Percentiles rank a stretch among this genome's conserved stretches.
Conservation (phyloP, 2,329 filamentous ascomycete species). For the Nothophoma quercina region DNA sequence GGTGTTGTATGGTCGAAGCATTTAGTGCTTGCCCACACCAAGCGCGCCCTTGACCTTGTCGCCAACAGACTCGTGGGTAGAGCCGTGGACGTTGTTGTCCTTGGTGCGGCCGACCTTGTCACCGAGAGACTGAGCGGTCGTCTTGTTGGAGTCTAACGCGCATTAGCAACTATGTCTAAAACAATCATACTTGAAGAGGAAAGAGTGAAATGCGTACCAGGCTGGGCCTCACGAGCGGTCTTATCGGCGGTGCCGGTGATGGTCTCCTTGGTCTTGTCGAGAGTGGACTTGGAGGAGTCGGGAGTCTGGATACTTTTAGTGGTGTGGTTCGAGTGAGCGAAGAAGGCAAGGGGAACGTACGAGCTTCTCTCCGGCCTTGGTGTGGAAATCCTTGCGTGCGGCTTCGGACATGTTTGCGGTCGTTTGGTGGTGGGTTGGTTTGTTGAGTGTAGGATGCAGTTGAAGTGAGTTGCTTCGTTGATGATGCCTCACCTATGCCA, state of each 20-base stretch:
- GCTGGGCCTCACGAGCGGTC: conserved; percentile 48
- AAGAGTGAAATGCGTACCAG: conserved; percentile 43
- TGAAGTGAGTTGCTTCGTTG: conserved; percentile 26
- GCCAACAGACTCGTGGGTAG: conserved; percentile 49
- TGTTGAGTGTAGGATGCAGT: conserved; percentile 25
- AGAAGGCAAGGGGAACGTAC: neutral
- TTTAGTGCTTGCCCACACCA: conserved; percentile 53
- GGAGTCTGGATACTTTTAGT: conserved; percentile 54
- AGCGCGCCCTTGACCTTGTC: conserved; percentile 59
- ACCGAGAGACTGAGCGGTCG: conserved; percentile 57
- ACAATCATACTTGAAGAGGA: no score
- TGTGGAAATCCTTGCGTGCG: conserved; percentile 67
- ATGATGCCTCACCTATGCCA: conserved; percentile 1
- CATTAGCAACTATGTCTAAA: no score
- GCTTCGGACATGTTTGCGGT: conserved; percentile 65
- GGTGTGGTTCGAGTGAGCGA: neutral
- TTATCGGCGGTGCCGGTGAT: conserved; percentile 65
- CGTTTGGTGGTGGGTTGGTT: conserved; percentile 35
- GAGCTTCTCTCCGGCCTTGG: conserved; percentile 63
- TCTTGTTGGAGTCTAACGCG: conserved; percentile 66
- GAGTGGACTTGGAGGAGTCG: conserved; percentile 67
- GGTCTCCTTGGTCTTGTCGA: conserved; percentile 65
- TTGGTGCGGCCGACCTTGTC: conserved; percentile 52
- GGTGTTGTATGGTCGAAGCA: conserved; percentile 12
- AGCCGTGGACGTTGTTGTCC: conserved; percentile 48